phyloP scores from a whole-genome alignment of 331 rosid genomes.

The Ulmus americana region DNA sequence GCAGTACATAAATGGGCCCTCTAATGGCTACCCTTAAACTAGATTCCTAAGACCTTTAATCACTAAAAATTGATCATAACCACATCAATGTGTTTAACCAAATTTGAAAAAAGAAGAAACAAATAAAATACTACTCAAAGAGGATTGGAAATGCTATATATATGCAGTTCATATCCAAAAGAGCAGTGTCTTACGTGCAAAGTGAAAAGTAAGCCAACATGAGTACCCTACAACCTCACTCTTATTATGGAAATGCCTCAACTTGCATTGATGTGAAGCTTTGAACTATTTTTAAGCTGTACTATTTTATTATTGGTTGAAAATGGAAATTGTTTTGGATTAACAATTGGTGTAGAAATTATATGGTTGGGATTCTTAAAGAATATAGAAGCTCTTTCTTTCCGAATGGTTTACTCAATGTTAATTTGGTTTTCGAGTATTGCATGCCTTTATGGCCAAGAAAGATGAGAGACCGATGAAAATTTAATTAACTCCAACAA shows the following conservation, averaged over 20 bases:
- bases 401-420: no score
- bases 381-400: no score
- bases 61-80: background rate
- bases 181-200: conserved; percentile 3
- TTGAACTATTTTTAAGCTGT: background rate
- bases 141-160: background rate
- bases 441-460: no score
- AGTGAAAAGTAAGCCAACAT: conserved; percentile 2
- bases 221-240: conserved; percentile 16
- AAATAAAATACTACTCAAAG: background rate
- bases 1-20: background rate
- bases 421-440: no score
- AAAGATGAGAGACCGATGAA: no score
- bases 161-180: conserved; percentile 5
- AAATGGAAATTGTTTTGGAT: background rate
- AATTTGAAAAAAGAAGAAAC: background rate
- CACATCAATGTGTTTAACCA: background rate
- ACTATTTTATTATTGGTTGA: background rate
- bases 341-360: background rate
- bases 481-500: no score
- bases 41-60: conserved; percentile 13
- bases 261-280: background rate
- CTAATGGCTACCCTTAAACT: background rate
- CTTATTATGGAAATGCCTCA: background rate
- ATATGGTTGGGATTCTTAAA: no score